phyloP scores from a whole-genome alignment of 1,139 yeast species.

The Pichia cactophila region DNA sequence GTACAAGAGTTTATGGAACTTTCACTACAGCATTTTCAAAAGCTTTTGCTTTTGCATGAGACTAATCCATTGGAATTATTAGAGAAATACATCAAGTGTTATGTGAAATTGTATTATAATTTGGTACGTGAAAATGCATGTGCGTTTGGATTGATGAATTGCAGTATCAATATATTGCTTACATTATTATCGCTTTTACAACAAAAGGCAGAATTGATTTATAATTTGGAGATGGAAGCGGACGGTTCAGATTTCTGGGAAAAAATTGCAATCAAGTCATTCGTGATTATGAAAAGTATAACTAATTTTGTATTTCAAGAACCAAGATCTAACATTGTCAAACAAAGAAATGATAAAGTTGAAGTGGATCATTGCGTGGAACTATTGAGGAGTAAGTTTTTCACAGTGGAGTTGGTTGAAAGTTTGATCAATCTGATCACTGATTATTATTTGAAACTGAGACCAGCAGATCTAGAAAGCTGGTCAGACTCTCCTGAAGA shows the following conservation, averaged over 20 bases:
- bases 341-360: slow-evolving; percentile 50
- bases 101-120: slow-evolving; percentile 63
- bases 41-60: slow-evolving; percentile 48
- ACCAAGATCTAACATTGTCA: slow-evolving; percentile 55
- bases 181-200: slow-evolving; percentile 54
- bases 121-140: slow-evolving; percentile 56
- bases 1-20: slow-evolving; percentile 53
- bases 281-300: slow-evolving; percentile 57
- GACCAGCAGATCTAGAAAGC: slow-evolving; percentile 66
- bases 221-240: slow-evolving; percentile 26
- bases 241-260: slow-evolving; percentile 64
- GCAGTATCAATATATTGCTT: slow-evolving; percentile 51
- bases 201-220: slow-evolving; percentile 53
- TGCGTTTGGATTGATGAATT: slow-evolving; percentile 62
- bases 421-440: slow-evolving; percentile 61
- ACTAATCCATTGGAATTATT: slow-evolving; percentile 45
- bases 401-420: slow-evolving; percentile 48
- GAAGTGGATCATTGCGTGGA: slow-evolving; percentile 55
- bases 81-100: slow-evolving; percentile 66
- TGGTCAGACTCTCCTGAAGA: slow-evolving; percentile 90
- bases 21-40: slow-evolving; percentile 54
- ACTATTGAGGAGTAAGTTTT: slow-evolving; percentile 45
- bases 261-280: slow-evolving; percentile 61
- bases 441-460: slow-evolving; percentile 63
- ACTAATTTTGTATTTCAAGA: slow-evolving; percentile 56